Conservation (phyloP, 352 stramenopile genomes). For the Elongisporangium undulatum region DNA sequence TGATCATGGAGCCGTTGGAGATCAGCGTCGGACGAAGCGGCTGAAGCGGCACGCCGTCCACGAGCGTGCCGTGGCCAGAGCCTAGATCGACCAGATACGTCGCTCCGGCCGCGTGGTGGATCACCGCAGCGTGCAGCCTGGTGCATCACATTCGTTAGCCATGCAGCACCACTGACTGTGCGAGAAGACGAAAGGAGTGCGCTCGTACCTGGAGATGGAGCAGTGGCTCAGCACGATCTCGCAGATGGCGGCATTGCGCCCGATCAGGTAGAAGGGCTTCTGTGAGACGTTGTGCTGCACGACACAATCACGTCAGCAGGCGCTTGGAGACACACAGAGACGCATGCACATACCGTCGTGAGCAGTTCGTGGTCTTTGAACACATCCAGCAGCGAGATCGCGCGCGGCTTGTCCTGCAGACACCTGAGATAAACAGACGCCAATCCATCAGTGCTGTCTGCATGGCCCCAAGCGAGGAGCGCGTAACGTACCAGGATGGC, state of each 20-base stretch:
- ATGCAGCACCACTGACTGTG: not conserved
- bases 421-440: conserved; percentile 16
- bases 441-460: not conserved
- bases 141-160: not conserved
- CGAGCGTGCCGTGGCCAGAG: conserved; percentile 74
- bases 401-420: conserved; percentile 41
- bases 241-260: conserved; percentile 65
- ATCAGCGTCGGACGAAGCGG: conserved; percentile 69
- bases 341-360: conserved; percentile 41
- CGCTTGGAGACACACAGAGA: not conserved
- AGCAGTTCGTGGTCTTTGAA: conserved; percentile 82
- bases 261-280: conserved; percentile 74
- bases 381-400: conserved; percentile 69
- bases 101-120: conserved; percentile 71
- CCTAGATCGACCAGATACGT: conserved; percentile 76
- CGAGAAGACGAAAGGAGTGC: not conserved
- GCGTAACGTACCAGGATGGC: conserved; percentile 42
- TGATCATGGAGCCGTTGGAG: conserved; percentile 51
- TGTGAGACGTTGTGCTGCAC: conserved; percentile 69
- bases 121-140: conserved; percentile 62
- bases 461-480: conserved; percentile 2
- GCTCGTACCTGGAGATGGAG: conserved; percentile 54
- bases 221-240: conserved; percentile 82
- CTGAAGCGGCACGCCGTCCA: conserved; percentile 57
- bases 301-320: conserved; percentile 1